These are phyloP conservation scores for Amanita pseudoporphyria DNA, from an alignment of 768 basidiomycete genomes.

Conservation along the genomic window DNA sequence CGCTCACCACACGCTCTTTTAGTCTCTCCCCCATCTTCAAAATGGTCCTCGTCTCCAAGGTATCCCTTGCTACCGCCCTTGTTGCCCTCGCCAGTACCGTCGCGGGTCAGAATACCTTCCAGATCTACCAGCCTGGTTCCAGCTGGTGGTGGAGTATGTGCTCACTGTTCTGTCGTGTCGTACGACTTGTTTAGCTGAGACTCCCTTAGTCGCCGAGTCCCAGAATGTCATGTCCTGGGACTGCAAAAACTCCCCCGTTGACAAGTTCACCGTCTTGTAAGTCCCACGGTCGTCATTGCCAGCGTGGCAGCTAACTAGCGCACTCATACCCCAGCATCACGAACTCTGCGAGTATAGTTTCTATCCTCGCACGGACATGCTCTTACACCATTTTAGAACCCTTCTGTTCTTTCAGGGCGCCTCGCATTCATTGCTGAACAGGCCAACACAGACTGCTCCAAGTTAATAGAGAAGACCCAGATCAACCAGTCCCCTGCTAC, in stretches of 20 bases:
- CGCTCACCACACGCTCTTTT: conserved; percentile 8
- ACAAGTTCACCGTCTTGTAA: conserved; percentile 7
- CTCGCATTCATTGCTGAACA: conserved; percentile 9
- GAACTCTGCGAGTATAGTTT: conserved; percentile 3
- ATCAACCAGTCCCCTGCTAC: conserved; percentile 2
- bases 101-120: conserved; percentile 1
- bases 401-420: conserved; percentile 2
- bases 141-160: conserved; percentile 6
- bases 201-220: not conserved
- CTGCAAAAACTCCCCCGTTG: conserved; percentile 4
- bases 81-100: not conserved
- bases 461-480: not conserved
- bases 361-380: not conserved
- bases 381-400: not conserved
- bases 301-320: not conserved
- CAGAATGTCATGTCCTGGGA: conserved; percentile 7
- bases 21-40: not conserved
- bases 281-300: not conserved
- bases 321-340: conserved; percentile 2
- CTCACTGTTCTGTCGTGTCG: not conserved
- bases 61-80: conserved; percentile 3
- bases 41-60: conserved; percentile 6
- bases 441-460: conserved; percentile 5
- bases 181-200: not conserved
- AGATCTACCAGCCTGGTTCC: conserved; percentile 1